Percentiles rank a stretch among this genome's conserved stretches.
These are phyloP conservation scores for Endothia cerciana DNA, from an alignment of 2,329 filamentous ascomycete genomes.

Conservation along the genomic window DNA sequence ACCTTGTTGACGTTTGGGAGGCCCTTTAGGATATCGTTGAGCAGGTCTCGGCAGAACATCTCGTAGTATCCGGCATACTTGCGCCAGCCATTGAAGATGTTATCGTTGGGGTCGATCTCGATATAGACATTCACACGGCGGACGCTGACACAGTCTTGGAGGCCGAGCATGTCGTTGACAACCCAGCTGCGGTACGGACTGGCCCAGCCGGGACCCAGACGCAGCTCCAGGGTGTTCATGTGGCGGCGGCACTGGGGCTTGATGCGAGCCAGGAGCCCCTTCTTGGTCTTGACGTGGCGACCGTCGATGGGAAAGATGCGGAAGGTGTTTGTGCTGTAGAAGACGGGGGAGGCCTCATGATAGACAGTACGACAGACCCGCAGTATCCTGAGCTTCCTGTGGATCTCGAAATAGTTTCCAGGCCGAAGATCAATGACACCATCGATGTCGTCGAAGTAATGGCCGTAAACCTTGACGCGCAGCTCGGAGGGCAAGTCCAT, in stretches of 20 bases:
- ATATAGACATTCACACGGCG: constrained; percentile 68
- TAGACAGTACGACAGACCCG: constrained; percentile 65
- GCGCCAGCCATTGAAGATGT: constrained; percentile 69
- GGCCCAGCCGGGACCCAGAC: constrained; percentile 74
- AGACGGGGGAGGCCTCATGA: constrained; percentile 65
- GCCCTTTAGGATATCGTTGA: constrained; percentile 59
- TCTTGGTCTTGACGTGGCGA: constrained; percentile 73
- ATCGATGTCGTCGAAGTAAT: constrained; percentile 60
- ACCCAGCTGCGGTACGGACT: constrained; percentile 73
- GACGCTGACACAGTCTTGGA: constrained; percentile 64
- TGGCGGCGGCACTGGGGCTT: constrained; percentile 61
- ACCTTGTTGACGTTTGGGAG: constrained; percentile 61
- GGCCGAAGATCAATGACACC: constrained; percentile 68
- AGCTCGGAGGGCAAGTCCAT: constrained; percentile 71
- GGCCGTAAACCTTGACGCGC: constrained; percentile 69
- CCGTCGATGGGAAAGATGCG: constrained; percentile 70
- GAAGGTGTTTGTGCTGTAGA: constrained; percentile 66
- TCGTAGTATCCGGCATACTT: constrained; percentile 72
- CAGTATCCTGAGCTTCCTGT: constrained; percentile 63
- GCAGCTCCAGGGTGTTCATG: constrained; percentile 68
- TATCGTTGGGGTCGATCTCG: constrained; percentile 72
- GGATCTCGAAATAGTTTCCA: constrained; percentile 64
- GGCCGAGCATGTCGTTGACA: constrained; percentile 65
- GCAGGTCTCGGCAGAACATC: constrained; percentile 61
- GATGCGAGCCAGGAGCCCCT: constrained; percentile 70